Evolutionary conservation across 192 early-diverging fungal genomes (phyloP), one percentile per base, ranked within the genome.

Genomic region (Jimgerdemannia flammicorona): DNA sequence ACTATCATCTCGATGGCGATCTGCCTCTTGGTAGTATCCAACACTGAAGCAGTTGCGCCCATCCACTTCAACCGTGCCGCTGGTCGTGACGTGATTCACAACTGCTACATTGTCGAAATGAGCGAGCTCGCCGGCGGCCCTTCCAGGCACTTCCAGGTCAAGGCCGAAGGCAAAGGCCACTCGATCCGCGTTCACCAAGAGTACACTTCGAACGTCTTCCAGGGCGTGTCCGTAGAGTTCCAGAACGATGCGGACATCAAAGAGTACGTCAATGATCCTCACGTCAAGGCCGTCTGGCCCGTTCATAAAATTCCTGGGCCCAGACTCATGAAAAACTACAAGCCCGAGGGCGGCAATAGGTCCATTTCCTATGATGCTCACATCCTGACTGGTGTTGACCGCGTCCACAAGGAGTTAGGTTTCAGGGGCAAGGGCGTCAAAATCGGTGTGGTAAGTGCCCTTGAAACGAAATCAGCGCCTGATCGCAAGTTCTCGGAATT

Each of bases 341-440:
- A 68, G 67, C 67, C 67, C 67, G 9, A 59, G 14, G 14, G 8
- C 67, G 67, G 67, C 40, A 68, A 6, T 2, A 20, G 2, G 0
- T 41, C 67, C 19, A 19, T 9, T 41, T 19, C 40, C 67, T 68
- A 68, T 68, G 18, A 20, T 69, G 72, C 75, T 43, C 89, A 91
- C 70, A 77, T 77, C 6, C 71, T 81, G 76, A 88, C 87, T 4
- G 90, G 89, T 10, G 88, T 92, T 1, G 73, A 82, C 49, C 70
- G 44, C 59, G 84, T 84, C 6, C 87, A 86, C 19, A 72, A 79
- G 6, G 76, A 85, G 7, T 78, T 89, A 63, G 86, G 83, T 6
- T 76, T 88, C 70, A 81, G 77, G n/a, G 92, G 92, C n/a, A 85
- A 86, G 74, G 91, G 90, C 7, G 73, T 94, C 72, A 85, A 84